phyloP scores from a whole-genome alignment of 352 stramenopile genomes.

The Phytophthora rubi region DNA sequence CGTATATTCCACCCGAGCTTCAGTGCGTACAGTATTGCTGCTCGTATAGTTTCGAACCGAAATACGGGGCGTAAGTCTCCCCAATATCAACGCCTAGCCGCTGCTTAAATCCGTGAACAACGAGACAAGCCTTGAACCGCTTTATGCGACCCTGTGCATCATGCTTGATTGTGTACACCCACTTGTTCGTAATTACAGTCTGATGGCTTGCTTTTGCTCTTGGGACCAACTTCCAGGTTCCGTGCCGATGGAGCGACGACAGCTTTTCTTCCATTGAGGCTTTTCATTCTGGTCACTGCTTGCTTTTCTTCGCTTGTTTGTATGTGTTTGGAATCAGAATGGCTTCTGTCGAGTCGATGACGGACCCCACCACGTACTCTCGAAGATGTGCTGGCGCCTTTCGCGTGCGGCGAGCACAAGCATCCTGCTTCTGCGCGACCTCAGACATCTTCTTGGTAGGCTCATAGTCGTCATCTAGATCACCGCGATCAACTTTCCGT shows the following conservation, averaged over 20 bases:
- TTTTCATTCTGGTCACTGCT: not conserved
- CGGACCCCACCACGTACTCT: not conserved
- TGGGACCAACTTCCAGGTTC: not conserved
- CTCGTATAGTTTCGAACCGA: no score
- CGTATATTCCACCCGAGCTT: no score
- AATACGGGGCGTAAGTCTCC: no score
- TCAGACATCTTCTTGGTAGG: slow-evolving; percentile 4
- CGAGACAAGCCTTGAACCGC: no score
- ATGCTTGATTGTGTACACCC: no score
- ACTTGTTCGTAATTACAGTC: not conserved
- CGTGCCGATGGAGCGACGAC: not conserved
- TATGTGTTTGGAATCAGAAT: not conserved
- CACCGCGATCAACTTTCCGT: no score
- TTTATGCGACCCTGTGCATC: not conserved
- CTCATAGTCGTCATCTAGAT: slow-evolving; percentile 5
- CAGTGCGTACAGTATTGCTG: no score
- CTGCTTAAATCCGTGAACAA: no score
- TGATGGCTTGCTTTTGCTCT: not conserved
- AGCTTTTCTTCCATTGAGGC: not conserved
- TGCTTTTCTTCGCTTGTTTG: not conserved
- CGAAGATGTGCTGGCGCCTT: not conserved
- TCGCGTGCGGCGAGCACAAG: no score
- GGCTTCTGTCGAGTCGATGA: not conserved
- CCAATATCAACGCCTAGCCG: no score
- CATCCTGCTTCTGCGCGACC: no score